Evolutionary conservation across 306 rosid species (phyloP).

Genomic region (Cajanus cajan): DNA sequence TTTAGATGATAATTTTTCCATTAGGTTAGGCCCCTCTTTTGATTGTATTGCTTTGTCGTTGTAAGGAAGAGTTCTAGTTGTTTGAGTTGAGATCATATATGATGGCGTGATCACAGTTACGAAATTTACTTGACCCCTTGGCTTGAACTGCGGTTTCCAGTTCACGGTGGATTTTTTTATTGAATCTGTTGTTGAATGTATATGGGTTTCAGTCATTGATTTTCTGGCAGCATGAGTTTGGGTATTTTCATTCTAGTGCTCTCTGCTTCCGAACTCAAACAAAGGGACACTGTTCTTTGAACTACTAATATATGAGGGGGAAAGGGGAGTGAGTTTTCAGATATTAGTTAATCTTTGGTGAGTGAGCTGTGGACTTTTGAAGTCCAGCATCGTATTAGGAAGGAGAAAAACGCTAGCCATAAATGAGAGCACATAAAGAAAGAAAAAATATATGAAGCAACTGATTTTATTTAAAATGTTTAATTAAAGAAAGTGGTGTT

Average conservation of each 20-base stretch:
- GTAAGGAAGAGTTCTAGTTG: slow-evolving; percentile 7
- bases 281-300: neutral
- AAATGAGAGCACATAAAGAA: neutral
- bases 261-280: neutral
- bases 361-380: neutral
- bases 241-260: neutral
- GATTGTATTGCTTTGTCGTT: neutral
- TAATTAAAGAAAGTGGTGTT: neutral
- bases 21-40: neutral
- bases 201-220: neutral
- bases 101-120: neutral
- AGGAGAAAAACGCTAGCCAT: neutral
- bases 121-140: neutral
- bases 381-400: neutral
- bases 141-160: neutral
- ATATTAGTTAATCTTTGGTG: neutral
- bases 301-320: neutral
- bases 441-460: neutral
- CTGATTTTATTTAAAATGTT: neutral
- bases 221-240: neutral
- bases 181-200: neutral
- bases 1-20: neutral
- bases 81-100: neutral
- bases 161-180: neutral
- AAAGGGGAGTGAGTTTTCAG: neutral